Evolutionary conservation across 495 filamentous ascomycete genomes (phyloP).

Genomic region (Penicillium argentinense): DNA sequence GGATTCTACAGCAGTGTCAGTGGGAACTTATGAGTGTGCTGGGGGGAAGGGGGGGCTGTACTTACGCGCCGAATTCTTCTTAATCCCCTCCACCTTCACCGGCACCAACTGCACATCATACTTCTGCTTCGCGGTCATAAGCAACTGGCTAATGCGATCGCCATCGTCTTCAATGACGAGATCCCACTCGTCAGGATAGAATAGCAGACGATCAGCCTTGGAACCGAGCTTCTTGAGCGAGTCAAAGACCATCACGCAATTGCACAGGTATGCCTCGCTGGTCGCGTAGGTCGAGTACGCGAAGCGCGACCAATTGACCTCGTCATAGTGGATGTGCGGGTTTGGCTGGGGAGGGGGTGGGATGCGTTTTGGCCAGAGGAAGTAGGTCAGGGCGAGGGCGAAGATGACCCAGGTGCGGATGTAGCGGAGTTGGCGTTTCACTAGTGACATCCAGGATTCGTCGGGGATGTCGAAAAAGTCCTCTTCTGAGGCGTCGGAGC

Average conservation of each 20-base stretch:
- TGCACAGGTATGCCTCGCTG: conserved; percentile 67
- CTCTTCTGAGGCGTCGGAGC: conserved; percentile 37
- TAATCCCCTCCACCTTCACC: conserved; percentile 54
- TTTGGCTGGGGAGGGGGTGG: conserved; percentile 23
- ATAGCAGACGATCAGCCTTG: conserved; percentile 63
- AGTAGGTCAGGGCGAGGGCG: conserved; percentile 29
- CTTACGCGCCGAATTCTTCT: conserved; percentile 38
- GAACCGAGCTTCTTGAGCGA: conserved; percentile 58
- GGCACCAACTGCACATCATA: conserved; percentile 63
- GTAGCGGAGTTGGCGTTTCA: conserved; percentile 38
- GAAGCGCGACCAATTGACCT: conserved; percentile 59
- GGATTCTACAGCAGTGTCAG: conserved; percentile 11
- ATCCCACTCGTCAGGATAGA: conserved; percentile 63
- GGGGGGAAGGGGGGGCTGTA: too few species aligned
- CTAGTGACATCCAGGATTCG: conserved; percentile 30
- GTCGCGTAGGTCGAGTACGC: conserved; percentile 77
- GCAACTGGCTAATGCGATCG: conserved; percentile 52
- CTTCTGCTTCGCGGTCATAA: conserved; percentile 58
- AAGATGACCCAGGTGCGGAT: conserved; percentile 40
- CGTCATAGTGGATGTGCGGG: conserved; percentile 40
- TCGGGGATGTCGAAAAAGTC: conserved; percentile 49
- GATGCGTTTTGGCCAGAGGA: conserved; percentile 31
- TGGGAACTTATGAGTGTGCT: too few species aligned
- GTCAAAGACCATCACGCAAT: conserved; percentile 74
- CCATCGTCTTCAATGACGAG: conserved; percentile 34